Evolutionary conservation across 1,139 yeast species (phyloP).

Genomic region (Spencermartinsiella ligniputridi): DNA sequence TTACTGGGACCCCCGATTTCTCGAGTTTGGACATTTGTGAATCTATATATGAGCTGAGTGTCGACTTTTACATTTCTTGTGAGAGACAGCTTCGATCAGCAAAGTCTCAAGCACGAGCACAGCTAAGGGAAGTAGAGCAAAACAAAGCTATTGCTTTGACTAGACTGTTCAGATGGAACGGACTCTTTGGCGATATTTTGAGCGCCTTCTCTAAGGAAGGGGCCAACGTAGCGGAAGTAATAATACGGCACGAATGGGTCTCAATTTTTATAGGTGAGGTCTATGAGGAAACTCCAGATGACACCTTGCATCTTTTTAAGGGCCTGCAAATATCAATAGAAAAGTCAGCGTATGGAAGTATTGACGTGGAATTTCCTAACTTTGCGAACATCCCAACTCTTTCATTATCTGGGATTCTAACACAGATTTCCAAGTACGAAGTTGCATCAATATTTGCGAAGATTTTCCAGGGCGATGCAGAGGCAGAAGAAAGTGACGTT

Average conservation of each 20-base stretch:
- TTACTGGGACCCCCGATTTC: neutral
- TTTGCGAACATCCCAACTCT: constrained; percentile 53
- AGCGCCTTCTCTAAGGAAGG: constrained; percentile 3
- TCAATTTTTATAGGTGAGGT: constrained; percentile 38
- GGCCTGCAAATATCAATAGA: constrained; percentile 17
- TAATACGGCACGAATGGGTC: constrained; percentile 41
- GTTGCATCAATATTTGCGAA: constrained; percentile 64
- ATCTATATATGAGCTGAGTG: constrained; percentile 52
- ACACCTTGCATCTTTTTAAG: constrained; percentile 28
- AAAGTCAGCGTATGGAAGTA: constrained; percentile 16
- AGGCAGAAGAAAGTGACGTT: constrained; percentile 29
- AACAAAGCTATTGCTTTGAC: constrained; percentile 15
- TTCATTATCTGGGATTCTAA: constrained; percentile 46
- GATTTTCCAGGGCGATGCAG: constrained; percentile 36
- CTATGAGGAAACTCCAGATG: constrained; percentile 29
- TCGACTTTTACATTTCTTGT: constrained; percentile 40
- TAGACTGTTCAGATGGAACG: constrained; percentile 22
- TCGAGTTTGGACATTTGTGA: constrained; percentile 23
- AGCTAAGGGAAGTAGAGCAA: constrained; percentile 12
- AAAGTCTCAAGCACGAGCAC: constrained; percentile 11
- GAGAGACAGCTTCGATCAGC: constrained; percentile 14
- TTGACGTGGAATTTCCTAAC: constrained; percentile 35
- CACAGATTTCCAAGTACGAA: constrained; percentile 62
- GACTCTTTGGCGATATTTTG: constrained; percentile 21
- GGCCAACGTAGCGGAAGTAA: constrained; percentile 1